Conservation (phyloP, 768 basidiomycete species). For the Pleurotus salmoneostramineus region DNA sequence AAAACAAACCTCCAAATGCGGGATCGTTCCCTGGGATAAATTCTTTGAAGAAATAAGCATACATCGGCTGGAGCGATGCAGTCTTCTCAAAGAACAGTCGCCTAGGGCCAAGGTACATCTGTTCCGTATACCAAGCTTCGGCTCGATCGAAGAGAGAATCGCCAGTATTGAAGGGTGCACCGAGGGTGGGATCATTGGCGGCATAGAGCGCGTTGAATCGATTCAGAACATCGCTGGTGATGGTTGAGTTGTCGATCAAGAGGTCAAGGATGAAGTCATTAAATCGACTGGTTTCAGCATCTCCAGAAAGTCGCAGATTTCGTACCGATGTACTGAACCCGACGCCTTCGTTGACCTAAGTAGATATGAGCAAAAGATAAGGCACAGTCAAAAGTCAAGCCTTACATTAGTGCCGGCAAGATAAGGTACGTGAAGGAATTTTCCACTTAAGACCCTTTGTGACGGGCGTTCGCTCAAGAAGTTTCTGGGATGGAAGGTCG, state of each 20-base stretch:
- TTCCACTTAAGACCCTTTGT: conserved; percentile 35
- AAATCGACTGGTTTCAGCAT: conserved; percentile 40
- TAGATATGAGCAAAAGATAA: background rate
- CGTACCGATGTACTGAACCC: conserved; percentile 34
- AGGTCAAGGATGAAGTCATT: conserved; percentile 41
- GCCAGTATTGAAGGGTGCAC: conserved; percentile 53
- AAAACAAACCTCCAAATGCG: conserved; percentile 39
- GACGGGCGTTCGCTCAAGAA: conserved; percentile 45
- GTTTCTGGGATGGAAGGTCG: conserved; percentile 46
- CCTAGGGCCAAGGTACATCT: conserved; percentile 50
- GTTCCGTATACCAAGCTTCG: conserved; percentile 54
- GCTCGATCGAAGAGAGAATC: conserved; percentile 57
- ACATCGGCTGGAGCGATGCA: conserved; percentile 42
- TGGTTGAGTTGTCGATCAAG: conserved; percentile 48
- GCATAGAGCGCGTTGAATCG: conserved; percentile 39
- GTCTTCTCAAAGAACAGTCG: conserved; percentile 48
- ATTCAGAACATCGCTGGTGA: conserved; percentile 37
- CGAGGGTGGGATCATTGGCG: conserved; percentile 41
- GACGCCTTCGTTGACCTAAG: conserved; percentile 52
- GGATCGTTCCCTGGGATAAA: conserved; percentile 53
- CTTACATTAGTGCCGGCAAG: conserved; percentile 55
- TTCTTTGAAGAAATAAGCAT: conserved; percentile 52
- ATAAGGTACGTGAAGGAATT: conserved; percentile 51
- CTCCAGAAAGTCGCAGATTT: conserved; percentile 31
- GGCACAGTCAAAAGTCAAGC: background rate